Evolutionary conservation across 371 early-diverging fungal genomes (phyloP).

Genomic region (Capillidium rhysosporum): DNA sequence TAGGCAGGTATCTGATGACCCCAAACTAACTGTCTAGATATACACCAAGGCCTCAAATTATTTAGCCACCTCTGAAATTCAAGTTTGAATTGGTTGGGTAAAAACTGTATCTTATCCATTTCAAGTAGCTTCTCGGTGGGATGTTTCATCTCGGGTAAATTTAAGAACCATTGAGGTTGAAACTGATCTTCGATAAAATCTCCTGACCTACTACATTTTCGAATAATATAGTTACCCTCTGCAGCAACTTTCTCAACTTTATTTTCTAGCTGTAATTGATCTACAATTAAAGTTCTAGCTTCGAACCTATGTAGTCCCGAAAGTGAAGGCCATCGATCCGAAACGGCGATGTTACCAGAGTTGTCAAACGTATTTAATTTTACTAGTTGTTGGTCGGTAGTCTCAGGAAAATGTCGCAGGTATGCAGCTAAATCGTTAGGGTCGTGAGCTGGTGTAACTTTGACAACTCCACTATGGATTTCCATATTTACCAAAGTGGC

Average conservation of each 20-base stretch:
- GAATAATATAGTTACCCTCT: conserved; percentile 67
- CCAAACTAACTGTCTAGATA: conserved; percentile 99
- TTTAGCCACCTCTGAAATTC: conserved; percentile 95
- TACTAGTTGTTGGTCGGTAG: conserved; percentile 21
- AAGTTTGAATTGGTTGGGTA: conserved; percentile 59
- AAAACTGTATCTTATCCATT: conserved; percentile 44
- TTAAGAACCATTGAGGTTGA: conserved; percentile 93
- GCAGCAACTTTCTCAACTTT: conserved; percentile 57
- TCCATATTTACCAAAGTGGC: conserved; percentile 74
- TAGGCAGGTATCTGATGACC: conserved; percentile 99
- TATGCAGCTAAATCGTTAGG: conserved; percentile 84
- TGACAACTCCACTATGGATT: conserved; percentile 96
- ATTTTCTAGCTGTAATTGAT: conserved; percentile 34
- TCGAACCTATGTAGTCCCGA: conserved; percentile 49
- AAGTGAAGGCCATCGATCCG: not conserved
- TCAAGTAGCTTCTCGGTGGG: conserved; percentile 48
- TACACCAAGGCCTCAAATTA: conserved; percentile 96
- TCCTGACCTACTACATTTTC: conserved; percentile 73
- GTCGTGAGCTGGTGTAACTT: conserved; percentile 89
- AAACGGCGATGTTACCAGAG: not conserved
- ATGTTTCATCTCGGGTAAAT: conserved; percentile 44
- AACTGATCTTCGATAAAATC: conserved; percentile 96
- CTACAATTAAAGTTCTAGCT: conserved; percentile 48
- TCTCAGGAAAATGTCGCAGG: conserved; percentile 68
- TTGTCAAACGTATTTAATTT: not conserved